Percentiles rank a stretch among this genome's conserved stretches.
Conservation (phyloP, 352 stramenopile species). For the Phytopythium ostracodes region DNA sequence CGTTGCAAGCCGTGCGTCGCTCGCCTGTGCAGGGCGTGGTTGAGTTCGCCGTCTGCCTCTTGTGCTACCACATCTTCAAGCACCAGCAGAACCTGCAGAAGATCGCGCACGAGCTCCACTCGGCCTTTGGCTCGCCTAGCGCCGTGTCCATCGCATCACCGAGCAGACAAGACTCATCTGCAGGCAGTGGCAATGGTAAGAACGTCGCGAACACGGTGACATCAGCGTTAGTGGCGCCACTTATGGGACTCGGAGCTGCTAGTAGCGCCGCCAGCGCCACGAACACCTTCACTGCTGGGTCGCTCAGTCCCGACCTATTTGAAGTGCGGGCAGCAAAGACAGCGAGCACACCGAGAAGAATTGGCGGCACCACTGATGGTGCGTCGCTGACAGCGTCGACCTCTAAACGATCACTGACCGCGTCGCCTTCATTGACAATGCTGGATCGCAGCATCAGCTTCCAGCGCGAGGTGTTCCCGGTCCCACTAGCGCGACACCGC, state of each 20-base stretch:
- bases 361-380: not conserved
- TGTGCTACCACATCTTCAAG: constrained; percentile 80
- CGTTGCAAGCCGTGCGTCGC: constrained; percentile 35
- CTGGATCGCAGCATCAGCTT: constrained; percentile 11
- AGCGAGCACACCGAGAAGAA: not conserved
- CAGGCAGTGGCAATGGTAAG: not conserved
- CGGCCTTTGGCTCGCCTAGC: constrained; percentile 1
- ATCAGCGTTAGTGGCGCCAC: not conserved
- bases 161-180: not conserved
- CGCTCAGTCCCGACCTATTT: constrained; percentile 12
- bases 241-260: not conserved
- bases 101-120: constrained; percentile 41
- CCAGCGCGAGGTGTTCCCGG: constrained; percentile 18
- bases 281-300: not conserved
- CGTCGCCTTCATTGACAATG: not conserved
- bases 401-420: not conserved
- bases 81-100: constrained; percentile 48
- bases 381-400: not conserved
- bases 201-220: not conserved
- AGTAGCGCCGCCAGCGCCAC: not conserved
- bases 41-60: constrained; percentile 62
- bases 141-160: not conserved
- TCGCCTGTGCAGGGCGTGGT: constrained; percentile 24
- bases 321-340: constrained; percentile 10
- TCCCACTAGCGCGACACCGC: constrained; percentile 11